Evolutionary conservation across 225 moss, liverwort and hornwort genomes (phyloP).

Genomic region (Lunularia cruciata): DNA sequence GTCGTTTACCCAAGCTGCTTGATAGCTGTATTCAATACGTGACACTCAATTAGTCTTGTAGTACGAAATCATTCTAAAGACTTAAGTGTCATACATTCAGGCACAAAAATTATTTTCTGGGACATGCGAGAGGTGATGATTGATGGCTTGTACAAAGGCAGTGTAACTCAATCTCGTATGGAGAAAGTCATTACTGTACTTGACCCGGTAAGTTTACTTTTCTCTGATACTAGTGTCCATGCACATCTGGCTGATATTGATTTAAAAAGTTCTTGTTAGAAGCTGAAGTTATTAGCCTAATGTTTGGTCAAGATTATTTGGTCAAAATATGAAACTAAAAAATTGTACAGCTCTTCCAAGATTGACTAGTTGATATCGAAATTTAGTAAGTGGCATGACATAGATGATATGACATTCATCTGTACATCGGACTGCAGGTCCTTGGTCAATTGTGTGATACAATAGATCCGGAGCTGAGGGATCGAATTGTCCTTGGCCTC

Average conservation of each 20-base stretch:
- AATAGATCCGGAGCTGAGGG: constrained; percentile 79
- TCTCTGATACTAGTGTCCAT: background rate
- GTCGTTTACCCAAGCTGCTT: too few species aligned
- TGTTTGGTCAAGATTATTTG: background rate
- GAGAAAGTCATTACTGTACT: constrained; percentile 79
- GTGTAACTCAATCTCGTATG: constrained; percentile 84
- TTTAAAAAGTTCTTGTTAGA: background rate
- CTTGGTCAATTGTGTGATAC: constrained; percentile 93
- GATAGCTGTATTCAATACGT: too few species aligned
- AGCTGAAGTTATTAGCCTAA: background rate
- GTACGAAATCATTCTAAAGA: too few species aligned
- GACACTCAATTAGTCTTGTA: too few species aligned
- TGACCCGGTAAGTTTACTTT: constrained; percentile 58
- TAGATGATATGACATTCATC: too few species aligned
- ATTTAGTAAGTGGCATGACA: too few species aligned
- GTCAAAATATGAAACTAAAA: too few species aligned
- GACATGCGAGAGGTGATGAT: constrained; percentile 78
- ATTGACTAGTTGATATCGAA: too few species aligned
- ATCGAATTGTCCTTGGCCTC: constrained; percentile 86
- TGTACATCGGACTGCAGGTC: constrained; percentile 44
- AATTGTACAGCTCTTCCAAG: too few species aligned
- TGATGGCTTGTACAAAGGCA: constrained; percentile 86
- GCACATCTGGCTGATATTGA: background rate
- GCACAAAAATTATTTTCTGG: constrained; percentile 91
- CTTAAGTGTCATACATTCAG: constrained; percentile 35